Percentiles rank a stretch among this genome's conserved stretches.
Evolutionary conservation across 1,139 yeast genomes (phyloP).

Genomic region (Blastobotrys petasosporus): DNA sequence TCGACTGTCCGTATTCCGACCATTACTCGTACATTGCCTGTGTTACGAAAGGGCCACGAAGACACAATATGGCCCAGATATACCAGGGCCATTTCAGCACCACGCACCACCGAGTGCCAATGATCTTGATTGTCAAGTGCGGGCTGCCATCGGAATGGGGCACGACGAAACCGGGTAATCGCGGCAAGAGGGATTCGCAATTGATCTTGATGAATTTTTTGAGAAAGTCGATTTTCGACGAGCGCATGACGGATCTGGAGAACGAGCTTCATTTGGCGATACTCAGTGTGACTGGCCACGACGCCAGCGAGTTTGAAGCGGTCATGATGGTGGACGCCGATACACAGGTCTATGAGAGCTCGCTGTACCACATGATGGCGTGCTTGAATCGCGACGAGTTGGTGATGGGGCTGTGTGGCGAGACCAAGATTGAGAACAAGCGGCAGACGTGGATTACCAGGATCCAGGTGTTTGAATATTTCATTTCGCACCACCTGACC

Average conservation of each 20-base stretch:
- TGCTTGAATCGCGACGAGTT: conserved; percentile 87
- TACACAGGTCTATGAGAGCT: conserved; percentile 85
- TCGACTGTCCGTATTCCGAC: conserved; percentile 54
- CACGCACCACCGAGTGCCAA: conserved; percentile 64
- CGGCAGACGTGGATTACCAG: conserved; percentile 85
- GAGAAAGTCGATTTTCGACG: conserved; percentile 88
- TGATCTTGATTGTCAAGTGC: conserved; percentile 78
- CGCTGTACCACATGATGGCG: conserved; percentile 87
- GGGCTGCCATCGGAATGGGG: conserved; percentile 82
- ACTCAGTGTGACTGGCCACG: conserved; percentile 82
- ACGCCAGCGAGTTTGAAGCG: conserved; percentile 81
- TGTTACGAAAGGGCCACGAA: conserved; percentile 84
- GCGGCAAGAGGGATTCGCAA: conserved; percentile 98
- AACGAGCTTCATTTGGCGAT: conserved; percentile 72
- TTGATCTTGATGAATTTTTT: conserved; percentile 88
- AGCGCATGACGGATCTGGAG: conserved; percentile 93
- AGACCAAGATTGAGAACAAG: conserved; percentile 90
- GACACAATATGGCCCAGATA: conserved; percentile 97
- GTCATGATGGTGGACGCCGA: conserved; percentile 97
- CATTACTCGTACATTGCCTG: conserved; percentile 79
- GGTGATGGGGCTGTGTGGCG: conserved; percentile 96
- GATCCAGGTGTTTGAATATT: conserved; percentile 94
- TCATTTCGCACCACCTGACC: conserved; percentile 92
- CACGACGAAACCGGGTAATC: conserved; percentile 87
- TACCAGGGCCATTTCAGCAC: conserved; percentile 73